These are phyloP conservation scores for Sporothrix pseudoabietina DNA, from an alignment of 2,329 filamentous ascomycete genomes.

Conservation along the genomic window DNA sequence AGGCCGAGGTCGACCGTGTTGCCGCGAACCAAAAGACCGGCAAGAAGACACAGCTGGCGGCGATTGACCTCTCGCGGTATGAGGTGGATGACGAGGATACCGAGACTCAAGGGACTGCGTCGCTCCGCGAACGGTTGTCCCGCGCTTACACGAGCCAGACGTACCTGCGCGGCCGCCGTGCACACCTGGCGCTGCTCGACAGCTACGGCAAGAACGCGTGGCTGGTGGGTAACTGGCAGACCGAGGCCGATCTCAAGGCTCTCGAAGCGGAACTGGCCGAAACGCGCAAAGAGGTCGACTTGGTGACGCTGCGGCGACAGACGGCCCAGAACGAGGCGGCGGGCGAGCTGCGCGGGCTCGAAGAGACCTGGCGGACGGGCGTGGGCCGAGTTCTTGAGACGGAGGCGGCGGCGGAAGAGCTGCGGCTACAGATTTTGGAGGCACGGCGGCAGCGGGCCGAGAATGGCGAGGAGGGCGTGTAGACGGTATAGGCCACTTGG, in stretches of 20 bases:
- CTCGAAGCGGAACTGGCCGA: conserved; percentile 75
- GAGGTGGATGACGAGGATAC: conserved; percentile 62
- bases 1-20: conserved; percentile 69
- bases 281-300: conserved; percentile 69
- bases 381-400: conserved; percentile 82
- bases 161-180: conserved; percentile 55
- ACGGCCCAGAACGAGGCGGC: conserved; percentile 68
- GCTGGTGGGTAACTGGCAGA: conserved; percentile 79
- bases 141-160: conserved; percentile 53
- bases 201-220: conserved; percentile 85
- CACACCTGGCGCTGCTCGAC: conserved; percentile 72
- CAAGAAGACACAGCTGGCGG: conserved; percentile 47
- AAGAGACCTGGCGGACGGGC: conserved; percentile 77
- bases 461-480: not conserved
- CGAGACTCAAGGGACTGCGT: conserved; percentile 38
- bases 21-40: conserved; percentile 42
- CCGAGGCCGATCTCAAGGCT: conserved; percentile 69
- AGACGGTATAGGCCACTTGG: not conserved
- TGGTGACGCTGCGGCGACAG: conserved; percentile 70
- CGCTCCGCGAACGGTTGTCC: conserved; percentile 50
- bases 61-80: conserved; percentile 80
- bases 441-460: conserved; percentile 52
- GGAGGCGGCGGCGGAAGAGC: conserved; percentile 76
- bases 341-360: conserved; percentile 69
- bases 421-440: conserved; percentile 68